Evolutionary conservation across 768 basidiomycete genomes (phyloP), one percentile per base, ranked within the genome.

Genomic region (Kwoniella botswanensis): DNA sequence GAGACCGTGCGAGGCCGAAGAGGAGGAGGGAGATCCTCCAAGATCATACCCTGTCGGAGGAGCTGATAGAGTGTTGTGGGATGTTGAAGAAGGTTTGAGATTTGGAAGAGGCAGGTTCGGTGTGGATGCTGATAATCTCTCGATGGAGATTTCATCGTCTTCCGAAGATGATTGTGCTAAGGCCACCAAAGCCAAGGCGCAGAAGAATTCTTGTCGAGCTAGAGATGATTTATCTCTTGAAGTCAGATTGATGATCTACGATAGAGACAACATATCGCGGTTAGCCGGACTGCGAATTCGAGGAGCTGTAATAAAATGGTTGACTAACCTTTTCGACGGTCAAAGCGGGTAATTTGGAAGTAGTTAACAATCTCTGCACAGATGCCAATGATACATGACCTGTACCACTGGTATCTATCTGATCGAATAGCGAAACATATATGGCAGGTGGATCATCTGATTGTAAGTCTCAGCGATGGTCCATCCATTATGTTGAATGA

Each of bases 141-240:
- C 76, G 54, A 82, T 73, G 41, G 75, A 74, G 50, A 79, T 67
- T 10, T 74, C 75, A 1, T 55, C 43, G 21, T 70, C 67, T 15
- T 22, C 42, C 11, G 26, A 46, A 35, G 69, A 50, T 10, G 79
- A 74, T 83, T 98, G 94, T 5, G 92, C 93, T 4, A 96, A 85
- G 2, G 93, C 92, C 56, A 92, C 93, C 15, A 98, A 86, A 12
- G 92, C 93, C 26, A 98, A 84, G 11, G 93, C 92, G 12, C 95
- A 92, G 81, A 92, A 95, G 86, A 96, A 95, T 80, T 98, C 94
- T 67, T 91, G 88, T 74, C 89, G 92, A 9, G 93, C 92, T 46
- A 98, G 91, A n/a, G 73, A 66, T 3, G 73, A 68, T 35, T 67
- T 68, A 22, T 81, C 79, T 22, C 76, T 63, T 13, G 73, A 64